Evolutionary conservation across 2,329 filamentous ascomycete genomes (phyloP).

Genomic region (Aspergillus fumigatus): DNA sequence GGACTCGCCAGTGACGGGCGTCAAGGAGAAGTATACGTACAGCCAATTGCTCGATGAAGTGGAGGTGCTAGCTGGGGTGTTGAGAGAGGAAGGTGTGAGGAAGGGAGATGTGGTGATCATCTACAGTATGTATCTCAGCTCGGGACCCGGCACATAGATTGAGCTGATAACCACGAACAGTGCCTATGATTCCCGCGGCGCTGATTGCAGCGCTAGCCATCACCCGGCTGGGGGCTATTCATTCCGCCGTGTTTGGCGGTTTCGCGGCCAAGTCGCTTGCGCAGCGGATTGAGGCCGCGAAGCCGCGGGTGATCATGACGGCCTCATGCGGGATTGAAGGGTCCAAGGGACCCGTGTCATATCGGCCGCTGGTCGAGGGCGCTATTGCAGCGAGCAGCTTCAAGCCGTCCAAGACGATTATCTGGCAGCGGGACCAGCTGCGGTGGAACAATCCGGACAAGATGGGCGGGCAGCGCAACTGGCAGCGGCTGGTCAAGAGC

Average conservation of each 20-base stretch:
- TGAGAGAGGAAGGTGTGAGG: conserved; percentile 75
- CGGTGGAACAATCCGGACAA: conserved; percentile 68
- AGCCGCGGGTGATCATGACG: conserved; percentile 72
- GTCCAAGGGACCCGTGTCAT: conserved; percentile 71
- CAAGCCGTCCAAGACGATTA: conserved; percentile 67
- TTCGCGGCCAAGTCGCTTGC: conserved; percentile 78
- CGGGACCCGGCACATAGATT: too few species aligned
- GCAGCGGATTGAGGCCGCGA: conserved; percentile 80
- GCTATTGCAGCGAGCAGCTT: conserved; percentile 63
- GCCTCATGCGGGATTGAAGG: conserved; percentile 92
- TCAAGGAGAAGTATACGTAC: conserved; percentile 72
- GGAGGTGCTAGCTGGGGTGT: conserved; percentile 72
- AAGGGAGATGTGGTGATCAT: conserved; percentile 84
- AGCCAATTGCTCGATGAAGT: conserved; percentile 71
- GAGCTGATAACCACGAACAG: conserved; percentile 37
- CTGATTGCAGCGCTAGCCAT: conserved; percentile 82
- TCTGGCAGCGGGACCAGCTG: conserved; percentile 79
- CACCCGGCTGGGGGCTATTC: conserved; percentile 76
- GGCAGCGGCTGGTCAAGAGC: conserved; percentile 71
- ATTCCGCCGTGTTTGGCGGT: conserved; percentile 89
- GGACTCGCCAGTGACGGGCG: conserved; percentile 77
- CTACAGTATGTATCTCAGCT: conserved; percentile 60
- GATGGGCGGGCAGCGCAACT: conserved; percentile 66
- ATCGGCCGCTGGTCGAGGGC: conserved; percentile 70
- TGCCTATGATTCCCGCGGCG: conserved; percentile 93